Base-by-base conservation (phyloP, 805 yeast species). In the Candida boleticola region DNA sequence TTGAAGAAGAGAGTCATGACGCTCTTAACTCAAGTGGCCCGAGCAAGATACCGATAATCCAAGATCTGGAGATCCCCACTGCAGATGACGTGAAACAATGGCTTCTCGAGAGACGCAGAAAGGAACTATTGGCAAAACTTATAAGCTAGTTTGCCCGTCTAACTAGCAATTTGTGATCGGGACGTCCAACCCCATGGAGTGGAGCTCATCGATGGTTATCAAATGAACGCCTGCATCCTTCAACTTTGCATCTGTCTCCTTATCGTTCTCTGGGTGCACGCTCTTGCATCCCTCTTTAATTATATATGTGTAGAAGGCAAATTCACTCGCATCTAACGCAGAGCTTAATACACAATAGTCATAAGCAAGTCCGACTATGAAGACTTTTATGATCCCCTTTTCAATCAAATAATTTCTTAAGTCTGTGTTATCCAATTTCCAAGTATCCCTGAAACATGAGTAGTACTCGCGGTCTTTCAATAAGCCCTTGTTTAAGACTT, bases 291-390 rank as follows among this genome's bases (percentile, higher is more conserved):
- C 76, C 23, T 78, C 77, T 45, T 70, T 68, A 11, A 88, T 49
- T 1, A 92, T 86, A 40, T 54, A 68, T 0, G 95, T 81, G 1
- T 74, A 60, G 56, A 76, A 89, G 0, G 96, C 96, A 29, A 52
- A 46, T 9, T 58, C 61, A 0, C 74, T 76, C 17, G 89, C 73
- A 43, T 90, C 95, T 19, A 79, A 58, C 0, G 96, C 89, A 0
- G 95, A 83, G 55, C 81, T 74, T 51, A 80, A 64, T 3, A 92
- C 97, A 60, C 98, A 90, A 60, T 68, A 89, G 57, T 90, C 98
- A 48, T 81, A 80, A 0, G 97, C 97, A 17, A 90, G 53, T 0
- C 97, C 98, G 1, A 83, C 92, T 18, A 86, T 74, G 35, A 72
- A 79, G 1, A 89, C 89, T 32, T 80, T 76, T 2, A 76, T 71